Evolutionary conservation across 352 stramenopile genomes (phyloP), one percentile per base, ranked within the genome.

Genomic region (Globisporangium rhizosaccharum): DNA sequence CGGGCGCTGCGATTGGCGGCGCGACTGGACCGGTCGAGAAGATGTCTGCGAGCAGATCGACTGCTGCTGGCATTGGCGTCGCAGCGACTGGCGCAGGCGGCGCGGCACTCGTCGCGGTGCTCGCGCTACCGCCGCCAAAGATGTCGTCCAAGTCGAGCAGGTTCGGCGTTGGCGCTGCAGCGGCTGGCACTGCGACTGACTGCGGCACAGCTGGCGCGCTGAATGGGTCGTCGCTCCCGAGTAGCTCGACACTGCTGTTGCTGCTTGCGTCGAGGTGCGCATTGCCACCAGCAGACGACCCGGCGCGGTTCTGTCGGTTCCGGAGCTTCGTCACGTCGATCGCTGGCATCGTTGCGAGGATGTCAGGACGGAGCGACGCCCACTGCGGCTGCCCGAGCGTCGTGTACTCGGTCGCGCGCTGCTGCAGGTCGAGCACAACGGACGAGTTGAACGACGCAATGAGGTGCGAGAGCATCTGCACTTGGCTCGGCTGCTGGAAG

Each of bases 141-240:
- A 98, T 98, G 65, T 98, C 93, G 59, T 98, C 93, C 37, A 99
- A 71, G 62, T 98, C 95, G 25, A 99, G 81, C 54, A 99, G 71
- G 70, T 90, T 96, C 23, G 74, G 68, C 63, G 52, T 51, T 59
- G 67, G n/a, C 4, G 53, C 48, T 8, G 63, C 30, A 2, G 65
- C 36, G 30, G 54, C 53, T 39, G 52, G 42, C 0, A 57, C 55
- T 18, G 6, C 54, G 20, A 39, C 72, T 18, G 55, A 55, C 53
- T 39, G 56, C n/a, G 65, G 65, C 41, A 42, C 12, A 23, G 44
- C 4, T 25, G 44, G 4, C 44, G 44, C 3, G 10, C n/a, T 23
- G 17, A 47, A 65, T 11, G 41, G 20, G 36, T 81, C 66, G 36
- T 81, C 76, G 54, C 95, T 89, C 30, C 98, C 79, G 25, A 99